Conservation (phyloP, 2,329 filamentous ascomycete species). For the Phyllosticta ampelicida region DNA sequence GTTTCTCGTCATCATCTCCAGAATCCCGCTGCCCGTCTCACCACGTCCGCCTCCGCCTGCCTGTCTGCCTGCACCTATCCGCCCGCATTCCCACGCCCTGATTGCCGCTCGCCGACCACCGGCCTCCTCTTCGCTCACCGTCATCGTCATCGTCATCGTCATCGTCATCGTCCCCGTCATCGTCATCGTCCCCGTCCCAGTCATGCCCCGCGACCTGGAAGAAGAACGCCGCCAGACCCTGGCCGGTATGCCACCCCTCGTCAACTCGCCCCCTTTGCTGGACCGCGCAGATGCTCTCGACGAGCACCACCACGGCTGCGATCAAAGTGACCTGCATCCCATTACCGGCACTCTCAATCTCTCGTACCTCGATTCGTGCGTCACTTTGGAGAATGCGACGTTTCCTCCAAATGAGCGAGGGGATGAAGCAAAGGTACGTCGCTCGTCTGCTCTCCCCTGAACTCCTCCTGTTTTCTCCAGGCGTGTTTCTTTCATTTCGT, state of each 20-base stretch:
- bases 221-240: conserved; percentile 22
- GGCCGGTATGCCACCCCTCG: conserved; percentile 27
- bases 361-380: conserved; percentile 53
- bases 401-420: conserved; percentile 42
- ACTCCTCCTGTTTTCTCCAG: background rate
- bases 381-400: conserved; percentile 45
- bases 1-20: background rate
- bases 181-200: background rate
- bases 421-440: conserved; percentile 48
- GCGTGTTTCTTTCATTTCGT: background rate
- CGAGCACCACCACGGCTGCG: conserved; percentile 12
- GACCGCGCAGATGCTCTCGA: conserved; percentile 11
- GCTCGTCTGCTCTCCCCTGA: background rate
- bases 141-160: too few relatives aligned
- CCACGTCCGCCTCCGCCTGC: background rate
- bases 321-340: conserved; percentile 53
- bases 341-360: conserved; percentile 63
- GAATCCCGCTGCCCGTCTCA: background rate
- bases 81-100: conserved; percentile 1
- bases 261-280: conserved; percentile 16
- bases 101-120: too few relatives aligned
- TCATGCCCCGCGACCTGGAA: conserved; percentile 35
- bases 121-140: too few relatives aligned
- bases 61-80: background rate
- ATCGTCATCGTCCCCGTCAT: background rate